These are phyloP conservation scores for Cutaneotrichosporon cutaneum DNA, from an alignment of 1,284 basidiomycete species.

Conservation along the genomic window DNA sequence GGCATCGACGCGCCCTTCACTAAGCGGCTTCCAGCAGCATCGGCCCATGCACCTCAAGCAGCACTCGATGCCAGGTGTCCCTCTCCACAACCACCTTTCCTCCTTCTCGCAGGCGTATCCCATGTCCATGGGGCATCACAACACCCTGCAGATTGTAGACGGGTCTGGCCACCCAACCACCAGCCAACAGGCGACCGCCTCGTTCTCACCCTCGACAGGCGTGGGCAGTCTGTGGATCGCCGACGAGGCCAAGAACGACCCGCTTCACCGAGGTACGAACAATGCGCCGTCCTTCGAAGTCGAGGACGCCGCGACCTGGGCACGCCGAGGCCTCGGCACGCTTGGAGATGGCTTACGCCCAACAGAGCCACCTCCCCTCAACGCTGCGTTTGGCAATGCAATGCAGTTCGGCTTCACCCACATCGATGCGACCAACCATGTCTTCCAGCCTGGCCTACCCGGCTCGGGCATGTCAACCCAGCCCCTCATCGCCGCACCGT, in stretches of 20 bases:
- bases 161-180: background rate
- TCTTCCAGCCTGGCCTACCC: background rate
- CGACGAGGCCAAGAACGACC: conserved; percentile 15
- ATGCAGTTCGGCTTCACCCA: background rate
- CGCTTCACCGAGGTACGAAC: conserved; percentile 22
- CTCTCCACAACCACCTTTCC: background rate
- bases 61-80: background rate
- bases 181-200: conserved; percentile 1
- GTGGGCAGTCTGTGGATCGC: conserved; percentile 5
- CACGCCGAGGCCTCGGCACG: conserved; percentile 21
- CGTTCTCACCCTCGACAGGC: conserved; percentile 2
- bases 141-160: background rate
- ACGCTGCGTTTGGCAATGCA: background rate
- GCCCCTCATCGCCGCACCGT: background rate
- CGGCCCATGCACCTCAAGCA: background rate
- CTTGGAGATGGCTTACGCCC: conserved; percentile 16
- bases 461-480: background rate
- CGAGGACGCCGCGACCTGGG: conserved; percentile 29
- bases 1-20: background rate
- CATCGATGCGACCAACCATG: background rate
- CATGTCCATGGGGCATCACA: background rate
- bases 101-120: background rate
- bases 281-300: conserved; percentile 21
- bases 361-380: conserved; percentile 1
- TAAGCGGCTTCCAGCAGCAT: background rate